These are phyloP conservation scores for Aspergillus cavernicola DNA, from an alignment of 495 filamentous ascomycete genomes.

Conservation along the genomic window DNA sequence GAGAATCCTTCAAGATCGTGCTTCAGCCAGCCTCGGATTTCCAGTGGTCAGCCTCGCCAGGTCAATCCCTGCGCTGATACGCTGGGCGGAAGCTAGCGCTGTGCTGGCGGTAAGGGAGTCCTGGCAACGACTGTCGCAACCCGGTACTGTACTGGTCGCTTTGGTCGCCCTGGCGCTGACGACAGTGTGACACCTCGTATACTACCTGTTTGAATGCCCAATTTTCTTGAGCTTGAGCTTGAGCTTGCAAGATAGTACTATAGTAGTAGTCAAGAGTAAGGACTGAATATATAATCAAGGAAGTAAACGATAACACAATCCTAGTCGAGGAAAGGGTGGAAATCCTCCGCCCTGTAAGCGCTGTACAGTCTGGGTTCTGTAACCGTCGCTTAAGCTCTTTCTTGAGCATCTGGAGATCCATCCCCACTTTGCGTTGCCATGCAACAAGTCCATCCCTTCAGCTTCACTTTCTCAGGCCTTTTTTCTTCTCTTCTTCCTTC, in stretches of 20 bases:
- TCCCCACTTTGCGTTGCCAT: constrained; percentile 51
- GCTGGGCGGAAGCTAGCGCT: constrained; percentile 22
- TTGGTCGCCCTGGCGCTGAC: too few species aligned
- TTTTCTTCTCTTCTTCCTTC: constrained; percentile 28
- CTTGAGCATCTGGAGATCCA: constrained; percentile 39
- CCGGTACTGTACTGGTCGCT: too few species aligned
- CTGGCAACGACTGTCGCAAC: constrained; percentile 44
- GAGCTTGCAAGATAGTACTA: too few species aligned
- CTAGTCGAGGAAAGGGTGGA: too few species aligned
- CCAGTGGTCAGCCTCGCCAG: constrained; percentile 3
- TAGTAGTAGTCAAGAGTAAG: too few species aligned
- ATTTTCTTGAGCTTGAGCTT: constrained; percentile 19
- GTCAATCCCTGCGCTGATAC: constrained; percentile 4
- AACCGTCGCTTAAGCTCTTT: constrained; percentile 27
- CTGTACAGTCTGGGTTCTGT: too few species aligned
- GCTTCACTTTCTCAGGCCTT: constrained; percentile 44
- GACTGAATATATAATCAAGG: too few species aligned
- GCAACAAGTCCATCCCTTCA: constrained; percentile 51
- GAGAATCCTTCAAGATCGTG: constrained; percentile 17
- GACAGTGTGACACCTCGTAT: constrained; percentile 7
- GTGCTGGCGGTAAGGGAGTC: constrained; percentile 45
- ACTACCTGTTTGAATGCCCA: not conserved
- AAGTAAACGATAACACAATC: too few species aligned
- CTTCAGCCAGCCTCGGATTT: constrained; percentile 27
- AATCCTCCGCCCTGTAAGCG: too few species aligned